These are phyloP conservation scores for Xerocomellus amylosporus DNA, from an alignment of 768 basidiomycete genomes.

Conservation along the genomic window DNA sequence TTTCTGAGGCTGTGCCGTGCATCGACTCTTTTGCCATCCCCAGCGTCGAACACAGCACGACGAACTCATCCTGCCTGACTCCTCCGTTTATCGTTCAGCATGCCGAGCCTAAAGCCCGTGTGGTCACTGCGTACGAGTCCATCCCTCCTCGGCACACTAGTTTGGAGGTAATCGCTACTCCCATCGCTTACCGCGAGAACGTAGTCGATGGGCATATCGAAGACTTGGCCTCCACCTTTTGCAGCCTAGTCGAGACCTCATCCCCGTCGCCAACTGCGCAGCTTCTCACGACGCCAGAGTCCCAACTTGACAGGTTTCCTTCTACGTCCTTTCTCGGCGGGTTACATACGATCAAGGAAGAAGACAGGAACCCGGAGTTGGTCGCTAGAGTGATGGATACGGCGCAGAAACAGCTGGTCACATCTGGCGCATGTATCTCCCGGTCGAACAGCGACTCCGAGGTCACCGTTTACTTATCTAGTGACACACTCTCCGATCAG, in stretches of 20 bases:
- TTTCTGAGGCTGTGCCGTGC: background rate
- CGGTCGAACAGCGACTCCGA: background rate
- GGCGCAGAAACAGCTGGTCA: background rate
- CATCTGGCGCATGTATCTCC: background rate
- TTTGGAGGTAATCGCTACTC: background rate
- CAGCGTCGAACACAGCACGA: background rate
- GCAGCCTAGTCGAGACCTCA: background rate
- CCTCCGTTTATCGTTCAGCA: background rate
- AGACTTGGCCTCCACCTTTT: background rate
- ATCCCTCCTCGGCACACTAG: background rate
- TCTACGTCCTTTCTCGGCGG: background rate
- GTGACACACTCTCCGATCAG: slow-evolving; percentile 1
- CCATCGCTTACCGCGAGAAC: background rate
- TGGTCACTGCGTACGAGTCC: background rate
- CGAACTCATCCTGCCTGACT: background rate
- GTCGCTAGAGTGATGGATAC: background rate
- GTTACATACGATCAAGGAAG: slow-evolving; percentile 7
- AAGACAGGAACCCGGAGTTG: background rate
- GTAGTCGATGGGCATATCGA: background rate
- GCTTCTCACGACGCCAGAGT: background rate
- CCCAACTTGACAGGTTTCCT: background rate
- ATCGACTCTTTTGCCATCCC: background rate
- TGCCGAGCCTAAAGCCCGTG: background rate
- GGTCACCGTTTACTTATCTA: slow-evolving; percentile 5
- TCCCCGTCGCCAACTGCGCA: background rate